Conservation (phyloP, 352 stramenopile species). For the Globisporangium irregulare region DNA sequence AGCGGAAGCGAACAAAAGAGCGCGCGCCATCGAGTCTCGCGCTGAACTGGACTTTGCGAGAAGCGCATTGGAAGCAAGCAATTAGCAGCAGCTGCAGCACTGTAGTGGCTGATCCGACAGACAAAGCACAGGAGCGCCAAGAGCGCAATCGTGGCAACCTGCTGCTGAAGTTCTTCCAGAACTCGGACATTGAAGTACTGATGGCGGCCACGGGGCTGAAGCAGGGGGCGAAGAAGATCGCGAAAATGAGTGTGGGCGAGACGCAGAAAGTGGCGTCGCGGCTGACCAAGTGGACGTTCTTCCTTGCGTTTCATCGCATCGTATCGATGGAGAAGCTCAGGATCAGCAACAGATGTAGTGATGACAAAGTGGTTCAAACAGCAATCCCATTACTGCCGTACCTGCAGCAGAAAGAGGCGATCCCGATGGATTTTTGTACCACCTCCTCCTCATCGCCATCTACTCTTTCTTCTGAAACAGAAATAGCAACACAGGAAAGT, state of each 20-base stretch:
- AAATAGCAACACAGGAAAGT: not conserved
- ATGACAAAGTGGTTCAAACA: not conserved
- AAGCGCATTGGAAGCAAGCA: slow-evolving; percentile 36
- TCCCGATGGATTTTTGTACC: slow-evolving; percentile 19
- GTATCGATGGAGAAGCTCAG: not conserved
- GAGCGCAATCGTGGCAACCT: not conserved
- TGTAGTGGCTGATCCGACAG: not conserved
- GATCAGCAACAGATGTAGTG: not conserved
- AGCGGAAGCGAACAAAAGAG: slow-evolving; percentile 8
- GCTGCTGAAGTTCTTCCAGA: slow-evolving; percentile 34
- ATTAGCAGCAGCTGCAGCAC: no score
- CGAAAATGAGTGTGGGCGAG: slow-evolving; percentile 37
- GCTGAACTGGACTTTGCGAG: slow-evolving; percentile 49
- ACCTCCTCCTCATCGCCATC: not conserved
- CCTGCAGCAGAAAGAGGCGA: slow-evolving; percentile 30
- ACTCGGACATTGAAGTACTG: slow-evolving; percentile 48
- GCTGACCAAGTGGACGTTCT: slow-evolving; percentile 57
- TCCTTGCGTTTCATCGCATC: slow-evolving; percentile 42
- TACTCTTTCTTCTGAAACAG: not conserved
- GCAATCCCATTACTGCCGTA: slow-evolving; percentile 27
- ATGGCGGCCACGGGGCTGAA: slow-evolving; percentile 59
- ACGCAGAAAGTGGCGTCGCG: slow-evolving; percentile 60
- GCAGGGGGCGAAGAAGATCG: slow-evolving; percentile 69
- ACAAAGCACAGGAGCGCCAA: not conserved
- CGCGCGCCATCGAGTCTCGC: slow-evolving; percentile 41